Base-by-base conservation (phyloP, 768 basidiomycete genomes). In the Hortiboletus campestris region DNA sequence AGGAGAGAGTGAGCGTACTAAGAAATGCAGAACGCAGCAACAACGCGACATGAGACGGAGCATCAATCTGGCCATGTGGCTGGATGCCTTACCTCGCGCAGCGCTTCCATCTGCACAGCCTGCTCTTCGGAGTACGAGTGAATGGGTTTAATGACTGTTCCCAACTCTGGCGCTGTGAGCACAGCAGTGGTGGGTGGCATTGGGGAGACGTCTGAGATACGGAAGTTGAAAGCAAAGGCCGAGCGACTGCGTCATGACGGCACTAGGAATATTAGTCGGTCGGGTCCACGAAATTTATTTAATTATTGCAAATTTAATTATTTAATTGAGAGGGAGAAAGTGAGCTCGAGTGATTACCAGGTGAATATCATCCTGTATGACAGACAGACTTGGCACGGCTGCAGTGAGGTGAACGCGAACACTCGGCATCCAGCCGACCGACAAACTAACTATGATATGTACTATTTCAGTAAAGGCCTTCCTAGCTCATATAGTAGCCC, bases 1-100 rank as follows among this genome's bases (percentile, higher is more conserved):
- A 80, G 65, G 39, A 89, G 73, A n/a, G 81, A 76, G 22, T 82
- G 63, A 29, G 89, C 84, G 62, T 89, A 89, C 91, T 94, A 19
- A 35, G 20, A 22, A 14, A 22, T 8, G 13, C 43, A 11, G n/a
- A 22, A 3, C 13, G 13, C 34, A 31, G 17, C 36, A 14, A 31
- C 36, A 42, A 28, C 31, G 17, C 22, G 48, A 44, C 6, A 51
- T 4, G 28, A 45, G 16, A 35, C 29, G 32, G 36, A 49, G 50
- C 25, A 35, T 28, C 29, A 25, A 49, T 38, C 3, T 28, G 6
- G 14, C 2, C 14, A 35, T 31, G 38, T 4, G 1, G 20, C 6
- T 12, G 25, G 20, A 59, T 12, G 22, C 19, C 80, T 55, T 57
- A 87, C 91, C 78, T 88, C 76, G 53, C 78, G 76, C 20, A 94